A percentile compares a stretch with the other conserved stretches of the same genome.
Evolutionary conservation across 495 filamentous ascomycete species (phyloP).

Genomic region (Pseudevernia furfuracea): DNA sequence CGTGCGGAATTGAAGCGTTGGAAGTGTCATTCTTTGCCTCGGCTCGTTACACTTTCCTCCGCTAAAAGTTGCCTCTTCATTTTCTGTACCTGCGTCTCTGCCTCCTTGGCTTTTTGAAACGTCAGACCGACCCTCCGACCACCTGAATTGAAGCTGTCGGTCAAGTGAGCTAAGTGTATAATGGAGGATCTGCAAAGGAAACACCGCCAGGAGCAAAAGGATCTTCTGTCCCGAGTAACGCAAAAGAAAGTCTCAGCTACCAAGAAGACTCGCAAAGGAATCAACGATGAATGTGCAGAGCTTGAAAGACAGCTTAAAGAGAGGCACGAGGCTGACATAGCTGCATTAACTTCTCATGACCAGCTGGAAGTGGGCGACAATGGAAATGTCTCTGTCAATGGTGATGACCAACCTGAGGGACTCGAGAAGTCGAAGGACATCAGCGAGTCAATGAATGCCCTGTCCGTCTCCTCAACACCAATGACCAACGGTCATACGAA

Average conservation of each 20-base stretch:
- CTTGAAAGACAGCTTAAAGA: conserved; percentile 64
- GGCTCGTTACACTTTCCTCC: background rate
- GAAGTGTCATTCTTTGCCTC: background rate
- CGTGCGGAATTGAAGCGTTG: too few species aligned
- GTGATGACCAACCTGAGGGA: conserved; percentile 1
- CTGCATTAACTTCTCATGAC: conserved; percentile 42
- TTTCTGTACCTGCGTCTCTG: background rate
- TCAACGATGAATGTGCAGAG: conserved; percentile 75
- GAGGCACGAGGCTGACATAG: conserved; percentile 58
- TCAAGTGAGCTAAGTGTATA: background rate
- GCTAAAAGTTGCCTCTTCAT: background rate
- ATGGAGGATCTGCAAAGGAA: conserved; percentile 71
- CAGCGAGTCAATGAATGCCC: background rate
- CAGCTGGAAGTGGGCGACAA: conserved; percentile 21
- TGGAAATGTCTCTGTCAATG: conserved; percentile 14
- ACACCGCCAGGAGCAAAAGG: conserved; percentile 82
- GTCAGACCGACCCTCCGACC: too few species aligned
- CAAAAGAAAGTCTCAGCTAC: conserved; percentile 93
- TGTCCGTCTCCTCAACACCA: conserved; percentile 18
- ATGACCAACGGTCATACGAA: conserved; percentile 34
- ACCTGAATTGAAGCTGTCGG: background rate
- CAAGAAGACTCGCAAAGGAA: conserved; percentile 87
- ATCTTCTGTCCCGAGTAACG: conserved; percentile 74
- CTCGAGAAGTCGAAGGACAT: background rate
- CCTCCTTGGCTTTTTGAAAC: background rate